Evolutionary conservation across 208 protist genomes (phyloP).

Genomic region (Leishmania gerbilli): DNA sequence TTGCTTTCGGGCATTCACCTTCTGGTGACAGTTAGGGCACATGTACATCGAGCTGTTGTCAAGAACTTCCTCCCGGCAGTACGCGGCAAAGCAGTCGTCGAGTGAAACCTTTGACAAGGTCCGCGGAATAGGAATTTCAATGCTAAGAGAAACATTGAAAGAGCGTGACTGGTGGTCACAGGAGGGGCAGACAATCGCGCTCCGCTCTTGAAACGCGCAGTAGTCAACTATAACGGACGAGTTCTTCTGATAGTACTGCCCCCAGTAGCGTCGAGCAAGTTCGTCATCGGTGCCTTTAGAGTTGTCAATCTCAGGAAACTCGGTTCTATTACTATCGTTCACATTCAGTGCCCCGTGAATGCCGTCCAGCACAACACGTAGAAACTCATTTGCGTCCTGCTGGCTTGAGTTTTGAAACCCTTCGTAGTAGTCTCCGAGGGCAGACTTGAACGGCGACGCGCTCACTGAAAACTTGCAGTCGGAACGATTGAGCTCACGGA

Average conservation of each 20-base stretch:
- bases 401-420: slow-evolving; percentile 77
- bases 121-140: slow-evolving; percentile 76
- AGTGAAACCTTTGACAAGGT: slow-evolving; percentile 36
- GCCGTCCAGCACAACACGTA: slow-evolving; percentile 89
- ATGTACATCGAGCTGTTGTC: slow-evolving; percentile 68
- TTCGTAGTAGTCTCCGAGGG: slow-evolving; percentile 69
- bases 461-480: slow-evolving; percentile 65
- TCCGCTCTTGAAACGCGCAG: slow-evolving; percentile 84
- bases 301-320: slow-evolving; percentile 69
- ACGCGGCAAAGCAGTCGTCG: slow-evolving; percentile 78
- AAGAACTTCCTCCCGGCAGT: slow-evolving; percentile 78
- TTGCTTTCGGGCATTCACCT: slow-evolving; percentile 79
- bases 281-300: slow-evolving; percentile 64
- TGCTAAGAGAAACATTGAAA: slow-evolving; percentile 51
- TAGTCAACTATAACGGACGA: slow-evolving; percentile 92
- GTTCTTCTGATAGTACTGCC: slow-evolving; percentile 86
- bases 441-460: slow-evolving; percentile 79
- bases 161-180: slow-evolving; percentile 70
- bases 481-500: slow-evolving; percentile 73
- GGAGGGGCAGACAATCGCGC: slow-evolving; percentile 61
- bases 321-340: slow-evolving; percentile 31
- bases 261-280: slow-evolving; percentile 78
- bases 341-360: slow-evolving; percentile 93
- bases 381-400: slow-evolving; percentile 94
- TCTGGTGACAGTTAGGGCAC: slow-evolving; percentile 63